Conservation (phyloP, 495 filamentous ascomycete genomes). For the Penicillium tannophilum region DNA sequence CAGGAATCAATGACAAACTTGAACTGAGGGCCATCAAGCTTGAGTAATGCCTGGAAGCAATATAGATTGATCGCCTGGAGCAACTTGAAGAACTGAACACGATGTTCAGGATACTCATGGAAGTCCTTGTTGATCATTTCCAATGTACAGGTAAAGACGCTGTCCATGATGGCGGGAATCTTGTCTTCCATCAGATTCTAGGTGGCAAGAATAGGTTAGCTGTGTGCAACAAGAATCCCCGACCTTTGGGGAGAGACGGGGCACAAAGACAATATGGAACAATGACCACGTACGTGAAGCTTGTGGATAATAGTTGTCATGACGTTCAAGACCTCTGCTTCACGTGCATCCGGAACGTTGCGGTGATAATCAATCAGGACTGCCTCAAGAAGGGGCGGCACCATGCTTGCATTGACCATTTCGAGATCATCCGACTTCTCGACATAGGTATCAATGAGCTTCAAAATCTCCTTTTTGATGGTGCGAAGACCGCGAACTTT, state of each 20-base stretch:
- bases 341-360: constrained; percentile 93
- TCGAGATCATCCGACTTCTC: constrained; percentile 96
- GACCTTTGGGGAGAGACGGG: neutral
- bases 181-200: constrained; percentile 95
- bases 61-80: constrained; percentile 93
- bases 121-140: constrained; percentile 99
- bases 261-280: constrained; percentile 6
- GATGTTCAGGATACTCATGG: constrained; percentile 96
- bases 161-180: constrained; percentile 95
- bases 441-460: constrained; percentile 96
- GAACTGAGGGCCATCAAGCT: constrained; percentile 92
- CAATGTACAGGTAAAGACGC: constrained; percentile 96
- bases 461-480: constrained; percentile 99
- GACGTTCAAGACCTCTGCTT: constrained; percentile 94
- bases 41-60: constrained; percentile 92
- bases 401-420: constrained; percentile 88
- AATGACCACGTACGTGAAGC: constrained; percentile 72
- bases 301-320: constrained; percentile 98
- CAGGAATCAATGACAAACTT: constrained; percentile 99
- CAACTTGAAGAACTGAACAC: constrained; percentile 97
- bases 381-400: constrained; percentile 94
- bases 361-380: constrained; percentile 95
- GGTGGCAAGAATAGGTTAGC: constrained; percentile 6
- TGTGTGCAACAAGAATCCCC: neutral
- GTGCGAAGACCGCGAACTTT: constrained; percentile 92